Evolutionary conservation across 129 eudicot genomes (phyloP).

Genomic region (Chrysanthemum makinoi): DNA sequence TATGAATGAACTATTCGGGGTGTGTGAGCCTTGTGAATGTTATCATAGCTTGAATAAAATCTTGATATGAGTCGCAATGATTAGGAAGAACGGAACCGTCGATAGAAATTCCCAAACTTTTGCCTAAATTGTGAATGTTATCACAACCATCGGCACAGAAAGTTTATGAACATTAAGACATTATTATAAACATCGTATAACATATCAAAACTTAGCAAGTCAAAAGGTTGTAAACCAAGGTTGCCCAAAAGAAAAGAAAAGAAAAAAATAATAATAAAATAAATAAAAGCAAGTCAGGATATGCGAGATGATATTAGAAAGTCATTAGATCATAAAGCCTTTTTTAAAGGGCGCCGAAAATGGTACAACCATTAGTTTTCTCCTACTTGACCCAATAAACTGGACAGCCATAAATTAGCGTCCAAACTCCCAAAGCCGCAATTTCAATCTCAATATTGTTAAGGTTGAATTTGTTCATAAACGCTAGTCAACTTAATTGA

Average conservation of each 20-base stretch:
- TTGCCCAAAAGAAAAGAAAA: neutral
- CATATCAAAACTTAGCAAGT: no score
- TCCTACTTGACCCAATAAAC: neutral
- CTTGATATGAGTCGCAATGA: no score
- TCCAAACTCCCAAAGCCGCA: conserved; percentile 15
- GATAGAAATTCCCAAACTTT: no score
- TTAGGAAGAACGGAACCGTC: no score
- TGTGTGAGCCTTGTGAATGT: no score
- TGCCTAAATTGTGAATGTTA: no score
- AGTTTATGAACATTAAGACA: no score
- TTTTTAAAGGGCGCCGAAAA: neutral
- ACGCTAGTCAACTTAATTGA: neutral
- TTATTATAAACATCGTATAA: no score
- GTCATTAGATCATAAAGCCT: neutral
- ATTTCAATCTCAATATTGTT: conserved; percentile 5
- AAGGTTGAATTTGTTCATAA: conserved; percentile 13
- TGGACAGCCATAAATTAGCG: neutral
- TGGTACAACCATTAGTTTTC: conserved; percentile 3
- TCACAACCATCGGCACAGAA: no score
- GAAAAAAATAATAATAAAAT: no score
- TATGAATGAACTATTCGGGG: no score
- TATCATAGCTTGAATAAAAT: no score
- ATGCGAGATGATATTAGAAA: neutral
- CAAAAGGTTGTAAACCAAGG: neutral
- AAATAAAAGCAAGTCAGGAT: neutral